phyloP scores from a whole-genome alignment of 108 stramenopile species.

The Aureococcus anophagefferens region DNA sequence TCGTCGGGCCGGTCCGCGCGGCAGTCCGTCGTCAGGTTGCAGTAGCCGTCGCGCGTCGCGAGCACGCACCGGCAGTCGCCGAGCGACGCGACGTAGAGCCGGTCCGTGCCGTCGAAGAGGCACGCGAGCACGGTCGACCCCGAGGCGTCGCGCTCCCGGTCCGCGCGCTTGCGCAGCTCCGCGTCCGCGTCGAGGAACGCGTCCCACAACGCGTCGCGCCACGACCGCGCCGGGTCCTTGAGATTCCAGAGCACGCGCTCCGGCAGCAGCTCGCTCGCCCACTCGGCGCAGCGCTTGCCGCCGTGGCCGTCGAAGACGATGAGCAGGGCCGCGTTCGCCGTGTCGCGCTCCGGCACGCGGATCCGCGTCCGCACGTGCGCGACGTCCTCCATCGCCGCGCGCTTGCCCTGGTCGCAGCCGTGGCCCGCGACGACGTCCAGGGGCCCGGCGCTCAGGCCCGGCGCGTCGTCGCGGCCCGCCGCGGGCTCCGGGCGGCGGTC shows the following conservation, averaged over 20 bases:
- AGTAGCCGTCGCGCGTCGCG: neutral
- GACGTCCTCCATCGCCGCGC: constrained; percentile 6
- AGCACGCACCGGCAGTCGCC: constrained; percentile 9
- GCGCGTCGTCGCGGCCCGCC: neutral
- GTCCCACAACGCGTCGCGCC: neutral
- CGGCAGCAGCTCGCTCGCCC: neutral
- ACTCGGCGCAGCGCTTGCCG: neutral
- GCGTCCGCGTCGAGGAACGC: neutral
- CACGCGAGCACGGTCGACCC: neutral
- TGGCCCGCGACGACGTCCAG: neutral
- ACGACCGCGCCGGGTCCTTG: neutral
- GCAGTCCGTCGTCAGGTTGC: constrained; percentile 1
- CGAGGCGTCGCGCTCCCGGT: neutral
- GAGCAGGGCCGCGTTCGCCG: neutral
- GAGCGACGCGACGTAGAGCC: constrained; percentile 1
- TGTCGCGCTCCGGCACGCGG: no score
- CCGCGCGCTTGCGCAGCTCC: neutral
- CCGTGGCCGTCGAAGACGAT: neutral
- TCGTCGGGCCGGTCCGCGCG: constrained; percentile 7
- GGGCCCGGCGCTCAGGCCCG: neutral
- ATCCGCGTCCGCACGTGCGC: neutral
- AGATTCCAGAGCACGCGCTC: neutral
- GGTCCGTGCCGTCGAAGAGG: neutral
- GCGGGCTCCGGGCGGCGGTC: neutral
- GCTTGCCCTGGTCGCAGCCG: neutral